Evolutionary conservation across 176 grass and related monocot species (phyloP).

Genomic region (Elaeis guineensis): DNA sequence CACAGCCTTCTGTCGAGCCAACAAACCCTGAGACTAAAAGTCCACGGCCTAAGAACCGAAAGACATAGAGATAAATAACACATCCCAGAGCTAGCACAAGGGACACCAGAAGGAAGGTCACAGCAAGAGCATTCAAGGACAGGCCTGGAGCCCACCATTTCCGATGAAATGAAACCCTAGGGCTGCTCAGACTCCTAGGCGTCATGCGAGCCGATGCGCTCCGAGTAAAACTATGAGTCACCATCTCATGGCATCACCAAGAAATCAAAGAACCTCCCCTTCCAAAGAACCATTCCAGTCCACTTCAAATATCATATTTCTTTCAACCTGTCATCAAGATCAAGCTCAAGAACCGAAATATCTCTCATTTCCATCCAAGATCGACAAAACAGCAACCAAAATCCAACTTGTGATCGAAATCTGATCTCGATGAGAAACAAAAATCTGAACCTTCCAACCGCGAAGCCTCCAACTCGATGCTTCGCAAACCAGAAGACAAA

Average conservation of each 20-base stretch:
- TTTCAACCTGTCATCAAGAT: background rate
- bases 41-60: constrained; percentile 42
- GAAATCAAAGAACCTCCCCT: constrained; percentile 11
- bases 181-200: constrained; percentile 49
- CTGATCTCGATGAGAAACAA: background rate
- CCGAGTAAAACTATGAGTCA: constrained; percentile 48
- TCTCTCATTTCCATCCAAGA: constrained; percentile 1
- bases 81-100: constrained; percentile 44
- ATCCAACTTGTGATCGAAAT: background rate
- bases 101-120: constrained; percentile 47
- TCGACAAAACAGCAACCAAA: background rate
- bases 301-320: background rate
- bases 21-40: constrained; percentile 28
- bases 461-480: too few species aligned
- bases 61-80: constrained; percentile 45
- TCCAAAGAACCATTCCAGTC: constrained; percentile 27
- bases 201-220: constrained; percentile 50
- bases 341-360: background rate
- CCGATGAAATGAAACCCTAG: constrained; percentile 43
- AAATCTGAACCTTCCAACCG: background rate
- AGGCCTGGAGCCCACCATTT: constrained; percentile 55
- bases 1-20: constrained; percentile 29
- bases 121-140: constrained; percentile 40
- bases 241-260: constrained; percentile 30
- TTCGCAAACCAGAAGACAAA: too few species aligned